Evolutionary conservation across 2,329 filamentous ascomycete species (phyloP), one percentile per base, ranked within the genome.

Genomic region (Aspergillus felis): DNA sequence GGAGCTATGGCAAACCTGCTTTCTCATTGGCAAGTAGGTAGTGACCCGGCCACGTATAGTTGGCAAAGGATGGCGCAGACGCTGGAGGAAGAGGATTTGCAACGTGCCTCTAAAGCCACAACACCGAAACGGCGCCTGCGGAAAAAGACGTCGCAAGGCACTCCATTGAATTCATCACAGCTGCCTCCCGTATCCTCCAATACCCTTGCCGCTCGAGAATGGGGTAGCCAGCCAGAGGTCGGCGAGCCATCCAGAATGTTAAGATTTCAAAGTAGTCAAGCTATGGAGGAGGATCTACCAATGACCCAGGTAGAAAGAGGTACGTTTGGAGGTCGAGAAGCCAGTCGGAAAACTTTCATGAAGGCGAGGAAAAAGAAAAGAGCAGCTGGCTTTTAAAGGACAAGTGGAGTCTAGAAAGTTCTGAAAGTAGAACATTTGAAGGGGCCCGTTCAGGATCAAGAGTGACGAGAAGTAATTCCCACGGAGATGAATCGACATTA

Each of bases 231-330:
- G 55, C 70, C 71, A 5, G 65, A 70, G n/a, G 55, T 51, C 17
- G 55, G 57, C 38, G 56, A 62, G 50, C 55, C 48, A 42, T 60
- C 63, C 38, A 55, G 29, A 25, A 25, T 57, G 41, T 29, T 63
- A 22, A 57, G 62, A 53, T 42, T 71, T 22, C 61, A 66, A 35
- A 76, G 71, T 59, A 76, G 74, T 55, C 74, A 77, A 47, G 59
- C 65, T 22, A 66, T 61, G 9, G 62, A 73, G 20, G 70, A 71
- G 17, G 66, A 68, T 29, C 51, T 71, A 22, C 69, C 73, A 4
- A 76, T 76, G 73, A 77, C 72, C n/a, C 75, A 77, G 53, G 56
- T 67, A 24, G 75, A 77, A 57, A 69, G 72, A 35, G 75, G 75
- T 10, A 50, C 62, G 22, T 77, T 76, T 59, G 75, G 74, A 28